Percentiles rank a stretch among this genome's conserved stretches.
Conservation (phyloP, 306 rosid species). For the Vigna hirtella region DNA sequence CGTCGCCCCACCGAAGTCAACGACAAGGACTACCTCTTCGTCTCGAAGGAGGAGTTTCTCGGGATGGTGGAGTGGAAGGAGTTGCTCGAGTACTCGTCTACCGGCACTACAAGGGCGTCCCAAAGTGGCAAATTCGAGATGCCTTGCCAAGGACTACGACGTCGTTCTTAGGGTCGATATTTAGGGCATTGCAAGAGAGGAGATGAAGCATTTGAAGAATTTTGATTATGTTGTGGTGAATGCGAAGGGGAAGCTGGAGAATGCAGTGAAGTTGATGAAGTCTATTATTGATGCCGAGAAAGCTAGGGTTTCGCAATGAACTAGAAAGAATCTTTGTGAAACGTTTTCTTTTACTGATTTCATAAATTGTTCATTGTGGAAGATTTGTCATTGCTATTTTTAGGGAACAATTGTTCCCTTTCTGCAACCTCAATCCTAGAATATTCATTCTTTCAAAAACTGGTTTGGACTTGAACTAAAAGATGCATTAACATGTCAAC, state of each 20-base stretch:
- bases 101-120: slow-evolving; percentile 92
- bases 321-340: neutral
- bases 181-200: slow-evolving; percentile 93
- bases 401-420: neutral
- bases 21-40: slow-evolving; percentile 77
- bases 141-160: slow-evolving; percentile 74
- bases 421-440: neutral
- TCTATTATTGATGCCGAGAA: slow-evolving; percentile 87
- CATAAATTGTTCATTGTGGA: neutral
- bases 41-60: slow-evolving; percentile 73
- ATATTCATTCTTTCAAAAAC: neutral
- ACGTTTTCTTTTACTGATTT: neutral
- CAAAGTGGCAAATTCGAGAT: slow-evolving; percentile 87
- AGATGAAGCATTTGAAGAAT: slow-evolving; percentile 71
- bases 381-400: neutral
- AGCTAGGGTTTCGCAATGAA: slow-evolving; percentile 76
- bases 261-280: slow-evolving; percentile 71
- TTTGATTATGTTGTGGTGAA: slow-evolving; percentile 59
- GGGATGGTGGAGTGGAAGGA: slow-evolving; percentile 65
- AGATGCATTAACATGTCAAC: slow-evolving; percentile 1
- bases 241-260: slow-evolving; percentile 74
- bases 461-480: neutral
- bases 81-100: slow-evolving; percentile 84
- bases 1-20: slow-evolving; percentile 69
- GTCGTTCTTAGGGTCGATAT: slow-evolving; percentile 86